These are phyloP conservation scores for Saturnispora gosingensis DNA, from an alignment of 805 yeast species.

Conservation along the genomic window DNA sequence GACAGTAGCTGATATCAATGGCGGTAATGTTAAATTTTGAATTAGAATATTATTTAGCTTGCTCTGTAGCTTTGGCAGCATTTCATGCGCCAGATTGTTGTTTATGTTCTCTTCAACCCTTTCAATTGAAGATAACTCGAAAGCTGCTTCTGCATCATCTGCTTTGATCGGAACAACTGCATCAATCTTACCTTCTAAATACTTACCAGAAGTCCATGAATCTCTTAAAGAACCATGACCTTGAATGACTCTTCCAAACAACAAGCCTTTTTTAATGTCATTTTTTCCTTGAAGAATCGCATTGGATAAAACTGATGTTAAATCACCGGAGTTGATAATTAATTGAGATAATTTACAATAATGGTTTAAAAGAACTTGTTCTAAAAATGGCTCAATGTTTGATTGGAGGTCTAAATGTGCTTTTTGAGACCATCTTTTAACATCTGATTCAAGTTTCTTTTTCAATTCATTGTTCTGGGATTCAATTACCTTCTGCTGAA, in stretches of 20 bases:
- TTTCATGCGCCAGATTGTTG: conserved; percentile 8
- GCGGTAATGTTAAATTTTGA: conserved; percentile 18
- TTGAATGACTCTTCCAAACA: conserved; percentile 18
- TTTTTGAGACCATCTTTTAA: conserved; percentile 26
- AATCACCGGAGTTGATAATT: conserved; percentile 27
- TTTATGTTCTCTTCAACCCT: not conserved
- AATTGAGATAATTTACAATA: conserved; percentile 24
- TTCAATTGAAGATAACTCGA: conserved; percentile 11
- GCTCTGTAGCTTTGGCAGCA: conserved; percentile 23
- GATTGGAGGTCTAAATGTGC: conserved; percentile 30
- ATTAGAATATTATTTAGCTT: conserved; percentile 19
- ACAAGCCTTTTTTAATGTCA: conserved; percentile 16
- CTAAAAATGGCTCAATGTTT: conserved; percentile 24
- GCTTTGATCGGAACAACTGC: conserved; percentile 12
- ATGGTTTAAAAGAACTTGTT: conserved; percentile 19
- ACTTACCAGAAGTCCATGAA: conserved; percentile 20
- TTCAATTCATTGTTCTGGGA: conserved; percentile 3
- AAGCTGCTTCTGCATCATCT: not conserved
- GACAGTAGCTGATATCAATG: conserved; percentile 21
- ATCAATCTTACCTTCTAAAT: conserved; percentile 27
- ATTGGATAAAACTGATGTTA: conserved; percentile 23
- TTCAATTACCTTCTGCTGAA: not conserved
- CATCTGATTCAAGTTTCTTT: conserved; percentile 14
- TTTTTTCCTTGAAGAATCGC: conserved; percentile 20
- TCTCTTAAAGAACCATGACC: conserved; percentile 26